Base-by-base conservation (phyloP, 257 asterid species). In the Penstemon newberryi region DNA sequence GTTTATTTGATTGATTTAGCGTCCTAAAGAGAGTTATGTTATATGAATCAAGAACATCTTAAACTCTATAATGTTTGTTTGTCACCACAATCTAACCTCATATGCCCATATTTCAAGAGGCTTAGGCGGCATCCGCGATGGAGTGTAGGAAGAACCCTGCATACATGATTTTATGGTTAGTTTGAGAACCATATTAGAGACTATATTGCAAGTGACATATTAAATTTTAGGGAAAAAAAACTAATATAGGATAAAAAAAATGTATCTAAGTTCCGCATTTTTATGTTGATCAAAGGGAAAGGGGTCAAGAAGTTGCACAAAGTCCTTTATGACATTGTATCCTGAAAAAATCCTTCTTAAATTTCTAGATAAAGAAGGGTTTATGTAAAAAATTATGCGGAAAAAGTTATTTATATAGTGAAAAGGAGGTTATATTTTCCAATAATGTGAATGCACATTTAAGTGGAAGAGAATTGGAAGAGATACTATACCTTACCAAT, bases 51-150 rank as follows among this genome's bases (percentile, higher is more conserved):
- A 42, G 63, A 25, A 25, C 33, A 25, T 49, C 43, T 36, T 5
- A 42, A 69, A 66, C 54, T 65, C 19, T 71, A 42, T 54, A 36
- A 73, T 49, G 63, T 39, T 15, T 15, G 18, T 15, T 15, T 15
- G 18, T 15, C 76, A 11, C 51, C 50, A 43, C 1, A 57, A 65
- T 72, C 82, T 73, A 72, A 90, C 99, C 96, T 90, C 99, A 53
- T 88, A 93, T 7, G 97, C 97, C 99, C 96, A 93, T 55, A 90
- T 70, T 75, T 88, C 91, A 18, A 93, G 96, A 52, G 97, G 97
- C 81, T 85, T 79, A 1, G 92, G 85, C 5, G 99, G 96, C 85
- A 88, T 56, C 75, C 88, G 87, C 33, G 99, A 77, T 46, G 92
- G 89, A 72, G 81, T 78, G 77, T 87, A 90, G 7, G 79, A 80